Evolutionary conservation across 257 asterid genomes (phyloP).

Genomic region (Rhazya stricta): DNA sequence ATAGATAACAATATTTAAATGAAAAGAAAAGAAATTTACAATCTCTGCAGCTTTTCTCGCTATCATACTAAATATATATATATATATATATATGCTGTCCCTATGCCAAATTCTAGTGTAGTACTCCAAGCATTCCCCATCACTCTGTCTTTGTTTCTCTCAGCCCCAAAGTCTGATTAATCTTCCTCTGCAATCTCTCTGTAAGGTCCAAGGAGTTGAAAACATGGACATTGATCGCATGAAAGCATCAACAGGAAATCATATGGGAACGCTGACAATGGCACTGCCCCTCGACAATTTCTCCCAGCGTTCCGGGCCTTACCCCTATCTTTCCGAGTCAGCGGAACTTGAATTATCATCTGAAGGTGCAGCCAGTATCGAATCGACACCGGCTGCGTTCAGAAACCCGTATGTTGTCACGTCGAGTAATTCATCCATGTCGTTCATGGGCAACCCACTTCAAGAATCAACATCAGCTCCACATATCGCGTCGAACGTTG

Average conservation of each 20-base stretch:
- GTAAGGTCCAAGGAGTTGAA: background rate
- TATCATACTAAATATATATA: background rate
- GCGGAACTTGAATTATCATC: slow-evolving; percentile 24
- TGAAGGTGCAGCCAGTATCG: slow-evolving; percentile 15
- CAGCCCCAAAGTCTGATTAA: background rate
- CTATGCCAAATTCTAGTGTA: background rate
- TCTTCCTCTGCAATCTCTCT: background rate
- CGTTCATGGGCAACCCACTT: slow-evolving; percentile 11
- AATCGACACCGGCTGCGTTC: slow-evolving; percentile 6
- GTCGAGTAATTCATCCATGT: background rate
- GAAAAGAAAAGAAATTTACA: background rate
- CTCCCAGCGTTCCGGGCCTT: slow-evolving; percentile 4
- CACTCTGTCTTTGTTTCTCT: background rate
- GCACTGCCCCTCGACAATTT: slow-evolving; percentile 13
- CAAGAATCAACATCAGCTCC: background rate
- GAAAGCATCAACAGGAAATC: slow-evolving; percentile 22
- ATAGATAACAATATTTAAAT: background rate
- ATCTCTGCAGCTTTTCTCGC: background rate
- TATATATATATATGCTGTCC: background rate
- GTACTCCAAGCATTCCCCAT: slow-evolving; percentile 10
- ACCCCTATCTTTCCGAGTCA: slow-evolving; percentile 14
- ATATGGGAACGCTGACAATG: slow-evolving; percentile 6
- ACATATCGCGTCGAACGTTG: no score
- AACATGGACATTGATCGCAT: slow-evolving; percentile 28
- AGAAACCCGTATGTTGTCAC: background rate